Base-by-base conservation (phyloP, 2,329 filamentous ascomycete species). In the Alternaria gaisen region DNA sequence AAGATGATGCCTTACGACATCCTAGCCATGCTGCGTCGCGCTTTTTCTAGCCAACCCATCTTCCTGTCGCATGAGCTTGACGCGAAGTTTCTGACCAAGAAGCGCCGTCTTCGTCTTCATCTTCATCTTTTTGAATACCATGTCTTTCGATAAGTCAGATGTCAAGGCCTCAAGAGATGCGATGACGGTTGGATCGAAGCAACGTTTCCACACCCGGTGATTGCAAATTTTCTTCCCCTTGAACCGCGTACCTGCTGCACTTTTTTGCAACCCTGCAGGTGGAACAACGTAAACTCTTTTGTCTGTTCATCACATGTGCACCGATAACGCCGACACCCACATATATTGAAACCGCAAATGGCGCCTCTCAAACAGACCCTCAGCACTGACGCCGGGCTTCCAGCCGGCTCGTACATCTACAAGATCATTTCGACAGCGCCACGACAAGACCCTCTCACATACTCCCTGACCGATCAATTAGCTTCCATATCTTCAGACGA, bases 401-500 rank as follows among this genome's bases (percentile, higher is more conserved):
- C 76, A 22, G 61, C 72, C 24, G 72, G 74, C 46, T 77, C 77
- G 2, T 80, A 79, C 71, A 79, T 80, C 64, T 80, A 80, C 70
- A 72, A 69, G 44, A 71, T 79, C 52, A 68, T 77, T 44, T 72
- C 75, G 14, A 78, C 74, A 38, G 71, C 72, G 16, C 61, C 72
- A 24, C 73, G 74, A 55, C 64, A 70, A 56, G 70, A 74, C 46
- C 70, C 72, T 20, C 70, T 77, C 56, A 74, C 68, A 32, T 77
- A 74, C 63, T 67, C 64, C 1, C 63, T 68, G 56, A 71, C 68
- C 38, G 71, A 75, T 36, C 68, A 74, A 5, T 82, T 91, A 41
- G 87, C 86, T 2, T 84, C 87, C 16, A 90, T 91, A 58, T 86
- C 88, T 3, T 92, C 91, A 0, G 89, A 93, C 79, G 87, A 92